Evolutionary conservation across 1,284 basidiomycete species (phyloP), one percentile per base, ranked within the genome.

Genomic region (Papiliotrema flavescens): DNA sequence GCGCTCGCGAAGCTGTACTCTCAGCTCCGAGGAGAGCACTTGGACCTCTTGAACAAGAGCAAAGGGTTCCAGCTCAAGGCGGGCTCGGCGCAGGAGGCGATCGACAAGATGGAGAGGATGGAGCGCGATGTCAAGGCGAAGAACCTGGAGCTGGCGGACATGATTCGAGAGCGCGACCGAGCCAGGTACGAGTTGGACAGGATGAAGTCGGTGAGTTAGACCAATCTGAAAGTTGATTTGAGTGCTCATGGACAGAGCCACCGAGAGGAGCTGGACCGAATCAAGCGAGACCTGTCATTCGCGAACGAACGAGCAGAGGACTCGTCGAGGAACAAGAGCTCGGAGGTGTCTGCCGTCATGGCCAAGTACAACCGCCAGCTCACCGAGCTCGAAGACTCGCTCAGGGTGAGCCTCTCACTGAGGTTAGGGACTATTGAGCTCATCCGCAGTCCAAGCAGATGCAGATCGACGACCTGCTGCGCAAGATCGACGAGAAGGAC

Each of bases 221-320:
- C 5, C 36, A n/a, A n/a, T n/a, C n/a, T n/a, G n/a, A n/a, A n/a
- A n/a, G n/a, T n/a, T n/a, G n/a, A n/a, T n/a, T n/a, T n/a, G n/a
- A n/a, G n/a, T n/a, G 13, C 17, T 48, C 36, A 19, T 24, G 17
- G 23, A n/a, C 61, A 81, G 79, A 86, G 84, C 53, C 93, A 98
- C 73, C 96, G 94, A 74, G 96, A 99, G 60, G 96, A 98, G 71
- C 77, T 93, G 35, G 96, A 98, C 62, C 86, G 96, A 17, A 73
- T 98, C 47, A 90, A 90, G 65, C 86, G 96, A 40, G 96, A 99
- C 67, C 82, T 98, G 56, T 84, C 84, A 71, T 98, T 98, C 73
- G 93, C 96, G n/a, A 96, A 97, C 69, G 96, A 98, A 79, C 86
- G 95, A 23, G 94, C 93, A 1, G 94, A 98, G 67, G 96, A 99